These are phyloP conservation scores for Tausonia pullulans DNA, from an alignment of 1,284 basidiomycete species.

Conservation along the genomic window DNA sequence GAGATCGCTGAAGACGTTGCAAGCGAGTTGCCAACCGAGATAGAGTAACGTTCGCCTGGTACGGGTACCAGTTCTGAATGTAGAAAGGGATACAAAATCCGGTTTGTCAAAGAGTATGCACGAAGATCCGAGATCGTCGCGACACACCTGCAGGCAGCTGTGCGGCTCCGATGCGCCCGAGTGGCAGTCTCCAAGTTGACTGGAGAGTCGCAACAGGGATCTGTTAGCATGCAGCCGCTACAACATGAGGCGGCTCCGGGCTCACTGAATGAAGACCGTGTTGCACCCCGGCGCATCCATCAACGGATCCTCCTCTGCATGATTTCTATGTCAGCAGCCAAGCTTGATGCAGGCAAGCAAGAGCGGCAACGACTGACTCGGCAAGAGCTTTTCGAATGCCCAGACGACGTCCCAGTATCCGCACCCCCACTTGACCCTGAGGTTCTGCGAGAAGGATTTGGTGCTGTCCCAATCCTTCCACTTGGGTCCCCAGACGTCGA, in stretches of 20 bases:
- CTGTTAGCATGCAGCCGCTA: background rate
- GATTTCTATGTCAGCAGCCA: background rate
- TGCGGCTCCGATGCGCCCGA: conserved; percentile 8
- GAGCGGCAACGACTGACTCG: background rate
- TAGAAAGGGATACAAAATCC: too few species aligned
- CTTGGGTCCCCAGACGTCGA: conserved; percentile 35
- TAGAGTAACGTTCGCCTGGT: conserved; percentile 34
- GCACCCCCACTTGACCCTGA: conserved; percentile 18
- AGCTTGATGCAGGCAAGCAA: background rate
- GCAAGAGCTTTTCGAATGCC: conserved; percentile 29
- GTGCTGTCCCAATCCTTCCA: conserved; percentile 32
- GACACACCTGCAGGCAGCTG: conserved; percentile 12
- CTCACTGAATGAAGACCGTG: conserved; percentile 32
- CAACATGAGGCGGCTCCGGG: background rate
- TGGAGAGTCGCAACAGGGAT: conserved; percentile 3
- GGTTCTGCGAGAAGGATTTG: conserved; percentile 29
- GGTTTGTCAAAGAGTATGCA: too few species aligned
- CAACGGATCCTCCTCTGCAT: conserved; percentile 27
- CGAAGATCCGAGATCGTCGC: background rate
- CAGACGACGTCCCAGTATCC: conserved; percentile 29
- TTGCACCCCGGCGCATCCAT: conserved; percentile 33
- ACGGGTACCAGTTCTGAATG: conserved; percentile 34
- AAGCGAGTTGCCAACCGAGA: conserved; percentile 15
- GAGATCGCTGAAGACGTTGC: background rate
- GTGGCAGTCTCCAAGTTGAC: conserved; percentile 35